Evolutionary conservation across 2,329 filamentous ascomycete genomes (phyloP), one percentile per base, ranked within the genome.

Genomic region (Phyllosticta citrichinensis): DNA sequence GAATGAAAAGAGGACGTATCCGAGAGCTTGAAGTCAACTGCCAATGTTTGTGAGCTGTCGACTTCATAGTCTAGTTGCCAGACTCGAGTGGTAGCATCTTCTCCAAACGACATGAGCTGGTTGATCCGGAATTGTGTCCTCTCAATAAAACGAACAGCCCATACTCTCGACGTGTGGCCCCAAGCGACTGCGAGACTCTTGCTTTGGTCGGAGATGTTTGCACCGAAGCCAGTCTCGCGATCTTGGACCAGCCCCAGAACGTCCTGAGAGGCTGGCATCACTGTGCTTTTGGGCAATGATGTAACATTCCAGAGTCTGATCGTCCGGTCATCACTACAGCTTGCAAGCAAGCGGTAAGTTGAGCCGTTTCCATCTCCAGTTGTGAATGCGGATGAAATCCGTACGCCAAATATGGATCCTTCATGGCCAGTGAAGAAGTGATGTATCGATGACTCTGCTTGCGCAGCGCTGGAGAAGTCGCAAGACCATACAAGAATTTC

Each of bases 311-410:
- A 97, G 1, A 97, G 75, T 14, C 89, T 82, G 22, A 99, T 84
- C 0, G 91, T 96, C 57, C 94, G 83, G 73, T 99, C 94, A 70
- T 99, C 94, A 69, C 93, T 97, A 71, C 94, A 99, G 68, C 89
- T 97, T 14, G 87, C 89, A 35, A 99, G 79, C n/a, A 96, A 73
- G 57, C 88, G 80, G n/a, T 50, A 40, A 25, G 77, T 76, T 72
- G 65, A 76, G 69, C 0, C 81, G 76, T 66, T 62, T 24, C 61
- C 63, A 52, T 63, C 60, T 14, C 56, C 62, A 0, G 61, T 57
- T 5, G 61, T 57, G 3, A 74, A 62, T 52, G 66, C 62, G 35
- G 69, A 57, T 0, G 91, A 96, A 40, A 97, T 87, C 33, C 85
- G 81, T 2, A 99, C 88, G 1, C 91, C 92, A 66, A 97, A 99